A percentile compares a stretch with the other conserved stretches of the same genome.
phyloP scores from a whole-genome alignment of 208 protist genomes.

The Acanthamoeba lugdunensis region DNA sequence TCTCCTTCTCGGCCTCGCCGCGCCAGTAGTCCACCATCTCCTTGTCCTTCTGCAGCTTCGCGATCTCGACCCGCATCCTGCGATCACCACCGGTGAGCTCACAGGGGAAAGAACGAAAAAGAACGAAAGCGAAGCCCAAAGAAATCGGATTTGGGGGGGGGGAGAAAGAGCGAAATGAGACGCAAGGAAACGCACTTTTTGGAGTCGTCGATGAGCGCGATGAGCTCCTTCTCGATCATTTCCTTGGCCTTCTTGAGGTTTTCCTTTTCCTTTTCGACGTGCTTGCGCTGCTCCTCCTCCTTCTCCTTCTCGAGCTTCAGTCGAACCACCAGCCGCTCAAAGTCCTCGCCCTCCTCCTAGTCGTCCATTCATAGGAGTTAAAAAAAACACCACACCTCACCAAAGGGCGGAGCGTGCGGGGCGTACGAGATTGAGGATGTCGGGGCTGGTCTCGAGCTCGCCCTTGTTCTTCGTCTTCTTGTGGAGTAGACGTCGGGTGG shows the following conservation, averaged over 20 bases:
- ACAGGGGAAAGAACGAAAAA: not conserved
- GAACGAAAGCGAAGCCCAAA: not conserved
- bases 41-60: constrained; percentile 40
- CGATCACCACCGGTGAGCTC: not conserved
- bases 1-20: constrained; percentile 52
- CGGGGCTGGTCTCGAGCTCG: not conserved
- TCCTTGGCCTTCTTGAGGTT: constrained; percentile 70
- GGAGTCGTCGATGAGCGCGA: constrained; percentile 30
- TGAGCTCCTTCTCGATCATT: constrained; percentile 72
- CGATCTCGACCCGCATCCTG: constrained; percentile 55
- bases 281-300: constrained; percentile 51
- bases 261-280: constrained; percentile 51
- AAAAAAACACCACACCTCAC: not conserved
- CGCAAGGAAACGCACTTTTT: constrained; percentile 12
- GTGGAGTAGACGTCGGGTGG: constrained; percentile 13
- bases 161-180: no score
- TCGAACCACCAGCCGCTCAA: constrained; percentile 49
- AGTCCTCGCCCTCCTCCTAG: constrained; percentile 64
- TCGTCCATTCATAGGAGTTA: not conserved
- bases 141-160: no score
- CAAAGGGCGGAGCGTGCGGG: not conserved
- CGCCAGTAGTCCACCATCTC: constrained; percentile 56
- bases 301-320: constrained; percentile 34
- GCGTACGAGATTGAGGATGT: constrained; percentile 33
- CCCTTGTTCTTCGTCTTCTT: constrained; percentile 29